These are phyloP conservation scores for Immersiella caudata DNA, from an alignment of 495 filamentous ascomycete species.

Conservation along the genomic window DNA sequence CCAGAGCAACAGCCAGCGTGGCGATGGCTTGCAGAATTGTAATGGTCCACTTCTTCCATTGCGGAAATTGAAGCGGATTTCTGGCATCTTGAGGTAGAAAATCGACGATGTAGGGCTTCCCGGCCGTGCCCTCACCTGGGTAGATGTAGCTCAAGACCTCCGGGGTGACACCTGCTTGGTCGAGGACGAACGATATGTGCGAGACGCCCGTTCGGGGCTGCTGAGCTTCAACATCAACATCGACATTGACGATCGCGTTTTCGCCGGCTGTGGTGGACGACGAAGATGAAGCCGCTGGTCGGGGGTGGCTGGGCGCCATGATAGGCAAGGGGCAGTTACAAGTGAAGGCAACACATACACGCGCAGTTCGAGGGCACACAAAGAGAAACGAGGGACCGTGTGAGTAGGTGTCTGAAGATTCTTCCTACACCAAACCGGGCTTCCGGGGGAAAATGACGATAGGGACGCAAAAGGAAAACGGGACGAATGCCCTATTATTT, in stretches of 20 bases:
- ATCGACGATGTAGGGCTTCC: conserved; percentile 73
- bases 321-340: neutral
- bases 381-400: neutral
- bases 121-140: conserved; percentile 68
- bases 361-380: neutral
- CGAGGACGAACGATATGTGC: conserved; percentile 37
- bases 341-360: neutral
- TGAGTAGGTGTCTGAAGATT: neutral
- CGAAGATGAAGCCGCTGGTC: neutral
- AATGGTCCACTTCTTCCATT: conserved; percentile 69
- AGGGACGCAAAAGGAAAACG: neutral
- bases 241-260: neutral
- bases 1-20: conserved; percentile 74
- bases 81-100: conserved; percentile 72
- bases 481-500: neutral
- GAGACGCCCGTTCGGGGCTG: conserved; percentile 21
- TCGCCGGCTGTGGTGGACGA: neutral
- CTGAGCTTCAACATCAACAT: conserved; percentile 35
- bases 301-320: neutral
- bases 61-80: conserved; percentile 70
- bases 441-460: neutral
- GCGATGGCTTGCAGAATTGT: conserved; percentile 66
- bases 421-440: neutral
- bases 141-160: conserved; percentile 63
- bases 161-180: conserved; percentile 44